Conservation (phyloP, 2,329 filamentous ascomycete genomes). For the Tolypocladium amazonense region DNA sequence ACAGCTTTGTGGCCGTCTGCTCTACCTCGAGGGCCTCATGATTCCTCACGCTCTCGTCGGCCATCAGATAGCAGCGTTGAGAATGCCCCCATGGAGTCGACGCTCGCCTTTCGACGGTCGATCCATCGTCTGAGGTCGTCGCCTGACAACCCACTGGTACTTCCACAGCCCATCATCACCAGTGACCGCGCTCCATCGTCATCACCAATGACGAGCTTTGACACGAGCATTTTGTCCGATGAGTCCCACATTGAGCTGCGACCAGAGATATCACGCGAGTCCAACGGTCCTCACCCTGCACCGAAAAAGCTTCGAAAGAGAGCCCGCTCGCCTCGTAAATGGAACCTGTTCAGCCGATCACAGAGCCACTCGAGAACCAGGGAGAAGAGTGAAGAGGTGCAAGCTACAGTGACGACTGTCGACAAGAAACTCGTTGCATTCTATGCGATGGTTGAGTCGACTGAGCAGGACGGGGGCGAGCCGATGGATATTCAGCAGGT, state of each 20-base stretch:
- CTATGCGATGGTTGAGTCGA: conserved; percentile 51
- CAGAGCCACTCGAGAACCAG: conserved; percentile 34
- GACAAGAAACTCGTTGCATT: conserved; percentile 44
- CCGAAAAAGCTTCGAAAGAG: conserved; percentile 48
- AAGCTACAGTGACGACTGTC: conserved; percentile 36
- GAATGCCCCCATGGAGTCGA: conserved; percentile 33
- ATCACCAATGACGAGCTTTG: conserved; percentile 41
- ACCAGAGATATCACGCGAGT: conserved; percentile 21
- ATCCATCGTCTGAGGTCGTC: conserved; percentile 37
- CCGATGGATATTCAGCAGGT: conserved; percentile 30
- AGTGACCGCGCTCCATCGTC: conserved; percentile 31
- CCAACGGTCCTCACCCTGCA: conserved; percentile 13
- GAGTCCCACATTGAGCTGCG: conserved; percentile 38
- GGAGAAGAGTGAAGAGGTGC: conserved; percentile 26
- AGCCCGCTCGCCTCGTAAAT: conserved; percentile 45
- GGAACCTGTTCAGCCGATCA: conserved; percentile 52
- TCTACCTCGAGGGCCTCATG: conserved; percentile 26
- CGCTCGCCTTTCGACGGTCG: conserved; percentile 44
- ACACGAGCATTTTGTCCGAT: conserved; percentile 46
- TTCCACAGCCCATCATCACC: conserved; percentile 44
- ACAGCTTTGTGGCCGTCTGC: conserved; percentile 44
- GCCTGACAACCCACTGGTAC: conserved; percentile 31
- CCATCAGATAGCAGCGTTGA: conserved; percentile 48
- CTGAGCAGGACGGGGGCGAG: conserved; percentile 41
- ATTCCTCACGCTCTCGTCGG: conserved; percentile 19